Conservation (phyloP, 2,329 filamentous ascomycete genomes). For the Pseudogymnoascus sp. region DNA sequence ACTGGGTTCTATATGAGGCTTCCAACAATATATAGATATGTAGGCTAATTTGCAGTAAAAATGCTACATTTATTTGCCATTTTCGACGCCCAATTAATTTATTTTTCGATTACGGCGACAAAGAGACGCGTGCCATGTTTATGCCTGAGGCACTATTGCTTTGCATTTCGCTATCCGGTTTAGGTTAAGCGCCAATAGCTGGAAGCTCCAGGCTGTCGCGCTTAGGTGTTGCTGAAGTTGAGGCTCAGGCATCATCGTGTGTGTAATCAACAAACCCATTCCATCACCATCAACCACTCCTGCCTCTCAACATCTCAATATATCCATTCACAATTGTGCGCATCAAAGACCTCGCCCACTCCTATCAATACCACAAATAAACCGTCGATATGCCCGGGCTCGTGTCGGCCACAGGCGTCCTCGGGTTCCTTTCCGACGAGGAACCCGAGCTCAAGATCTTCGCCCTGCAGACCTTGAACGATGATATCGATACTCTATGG, state of each 20-base stretch:
- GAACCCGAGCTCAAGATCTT: slow-evolving; percentile 92
- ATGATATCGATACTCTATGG: slow-evolving; percentile 95
- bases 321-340: neutral
- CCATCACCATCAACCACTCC: slow-evolving; percentile 5
- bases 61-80: slow-evolving; percentile 1
- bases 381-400: slow-evolving; percentile 70
- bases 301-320: neutral
- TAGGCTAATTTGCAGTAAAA: neutral
- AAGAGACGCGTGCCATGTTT: neutral
- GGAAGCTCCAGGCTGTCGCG: slow-evolving; percentile 7
- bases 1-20: neutral
- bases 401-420: slow-evolving; percentile 85
- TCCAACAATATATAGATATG: neutral
- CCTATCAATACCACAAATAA: slow-evolving; percentile 10
- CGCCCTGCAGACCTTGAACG: slow-evolving; percentile 88
- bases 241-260: slow-evolving; percentile 6
- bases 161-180: neutral
- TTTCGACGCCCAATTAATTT: neutral
- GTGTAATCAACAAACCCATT: slow-evolving; percentile 10
- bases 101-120: neutral
- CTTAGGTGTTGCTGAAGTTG: slow-evolving; percentile 8
- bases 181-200: neutral
- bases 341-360: neutral
- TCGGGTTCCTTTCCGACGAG: slow-evolving; percentile 92
- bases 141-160: neutral